Percentiles rank a stretch among this genome's conserved stretches.
These are phyloP conservation scores for Mortierella sp. DNA, from an alignment of 371 early-diverging fungal species.

Conservation along the genomic window DNA sequence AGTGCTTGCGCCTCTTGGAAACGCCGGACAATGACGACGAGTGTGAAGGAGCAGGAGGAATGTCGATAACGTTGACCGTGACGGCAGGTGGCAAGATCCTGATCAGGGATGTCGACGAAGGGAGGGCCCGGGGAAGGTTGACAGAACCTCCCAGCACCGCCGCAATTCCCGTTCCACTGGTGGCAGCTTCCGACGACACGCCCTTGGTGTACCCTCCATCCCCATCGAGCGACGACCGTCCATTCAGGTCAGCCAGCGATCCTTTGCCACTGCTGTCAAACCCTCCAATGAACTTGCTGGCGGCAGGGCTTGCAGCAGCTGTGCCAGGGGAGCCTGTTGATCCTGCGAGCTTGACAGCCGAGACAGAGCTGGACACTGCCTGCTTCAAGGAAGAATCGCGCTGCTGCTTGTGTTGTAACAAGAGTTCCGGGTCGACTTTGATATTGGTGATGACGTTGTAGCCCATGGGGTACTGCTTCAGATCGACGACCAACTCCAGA, in stretches of 20 bases:
- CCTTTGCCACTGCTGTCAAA: slow-evolving; percentile 15
- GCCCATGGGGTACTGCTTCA: slow-evolving; percentile 60
- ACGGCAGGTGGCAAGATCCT: slow-evolving; percentile 51
- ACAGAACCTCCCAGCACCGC: slow-evolving; percentile 41
- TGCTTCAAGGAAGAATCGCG: slow-evolving; percentile 24
- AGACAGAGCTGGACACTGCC: slow-evolving; percentile 10
- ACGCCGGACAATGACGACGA: slow-evolving; percentile 50
- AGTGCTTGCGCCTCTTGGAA: slow-evolving; percentile 47
- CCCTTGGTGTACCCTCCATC: neutral
- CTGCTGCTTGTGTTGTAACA: slow-evolving; percentile 54
- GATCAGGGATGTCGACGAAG: slow-evolving; percentile 49
- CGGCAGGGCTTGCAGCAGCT: neutral
- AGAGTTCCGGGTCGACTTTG: slow-evolving; percentile 55
- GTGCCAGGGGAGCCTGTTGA: neutral
- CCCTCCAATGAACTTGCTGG: slow-evolving; percentile 39
- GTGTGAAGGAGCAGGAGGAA: slow-evolving; percentile 56
- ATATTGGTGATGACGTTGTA: slow-evolving; percentile 59
- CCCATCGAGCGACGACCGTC: slow-evolving; percentile 10
- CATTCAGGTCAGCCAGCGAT: neutral
- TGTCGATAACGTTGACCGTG: slow-evolving; percentile 41
- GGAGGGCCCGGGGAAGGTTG: slow-evolving; percentile 38
- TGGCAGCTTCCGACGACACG: slow-evolving; percentile 41
- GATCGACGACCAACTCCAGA: slow-evolving; percentile 57
- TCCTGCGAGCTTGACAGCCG: slow-evolving; percentile 24
- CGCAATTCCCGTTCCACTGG: slow-evolving; percentile 48